Base-by-base conservation (phyloP, 1,284 basidiomycete species). In the Puccinia hordei region DNA sequence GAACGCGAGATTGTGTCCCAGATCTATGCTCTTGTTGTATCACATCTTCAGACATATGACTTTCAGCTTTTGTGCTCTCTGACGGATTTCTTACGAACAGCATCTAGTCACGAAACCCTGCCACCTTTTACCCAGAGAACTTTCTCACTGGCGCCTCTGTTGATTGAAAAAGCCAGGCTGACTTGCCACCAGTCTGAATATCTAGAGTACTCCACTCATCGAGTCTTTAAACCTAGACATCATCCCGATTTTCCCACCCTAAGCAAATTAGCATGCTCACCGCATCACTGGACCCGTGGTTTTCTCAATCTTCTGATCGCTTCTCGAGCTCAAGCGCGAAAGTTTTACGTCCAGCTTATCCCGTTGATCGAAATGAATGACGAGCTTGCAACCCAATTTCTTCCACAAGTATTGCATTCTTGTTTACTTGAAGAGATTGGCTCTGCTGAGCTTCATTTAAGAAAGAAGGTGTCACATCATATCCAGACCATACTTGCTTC, bases 341-440 rank as follows among this genome's bases (percentile, higher is more conserved):
- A 69, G 33, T 75, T 95, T 85, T 97, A 91, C 83, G 88, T 88
- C 15, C 90, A 92, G 73, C 86, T 96, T 0, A 85, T 87, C 0
- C 86, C 88, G 4, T 88, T 94, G 49, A 86, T 95, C 6, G 85
- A 87, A 51, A 85, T 87, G 0, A 89, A 91, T 81, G 82, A 87
- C 0, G 83, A 84, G 0, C 91, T 95, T 80, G 90, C 93, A 0
- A 88, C 90, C 81, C 86, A 90, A 63, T 86, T 92, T 22, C 87
- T 95, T 4, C 93, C 94, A 0, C 85, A 92, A 30, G 87, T 98
- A 30, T 89, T 95, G 1, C 91, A 93, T 83, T 89, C 89, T 1
- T 82, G 91, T 1, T 88, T 97, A 13, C 88, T 85, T 2, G 83
- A 83, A 17, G 84, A 86, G 9, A 33, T 63, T 35, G 55, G 44